phyloP scores from a whole-genome alignment of 1,284 basidiomycete genomes.

The Neotropicomus parvogracilis region DNA sequence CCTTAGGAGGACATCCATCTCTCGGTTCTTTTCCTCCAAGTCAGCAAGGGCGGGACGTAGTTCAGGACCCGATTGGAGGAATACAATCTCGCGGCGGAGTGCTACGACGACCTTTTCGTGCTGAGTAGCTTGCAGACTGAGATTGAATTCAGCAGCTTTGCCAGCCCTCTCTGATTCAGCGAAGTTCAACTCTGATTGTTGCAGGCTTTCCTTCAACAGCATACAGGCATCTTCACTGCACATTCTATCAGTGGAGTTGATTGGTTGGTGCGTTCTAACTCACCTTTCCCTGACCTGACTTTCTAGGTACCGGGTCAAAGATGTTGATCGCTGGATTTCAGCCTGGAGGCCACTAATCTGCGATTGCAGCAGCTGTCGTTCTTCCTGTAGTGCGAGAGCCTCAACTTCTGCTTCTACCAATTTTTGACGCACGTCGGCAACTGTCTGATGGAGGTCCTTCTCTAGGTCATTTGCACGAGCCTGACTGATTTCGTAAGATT shows the following conservation, averaged over 20 bases:
- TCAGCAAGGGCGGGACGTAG: constrained; percentile 53
- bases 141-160: constrained; percentile 60
- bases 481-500: constrained; percentile 17
- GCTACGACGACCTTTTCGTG: constrained; percentile 58
- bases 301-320: constrained; percentile 58
- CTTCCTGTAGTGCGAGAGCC: constrained; percentile 40
- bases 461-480: constrained; percentile 17
- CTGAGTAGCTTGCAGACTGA: constrained; percentile 58
- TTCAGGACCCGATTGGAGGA: constrained; percentile 50
- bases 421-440: constrained; percentile 18
- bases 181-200: constrained; percentile 41
- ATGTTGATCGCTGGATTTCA: constrained; percentile 58
- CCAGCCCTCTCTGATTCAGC: constrained; percentile 53
- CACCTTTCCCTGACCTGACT: constrained; percentile 58
- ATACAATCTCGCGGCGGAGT: constrained; percentile 53
- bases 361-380: constrained; percentile 48
- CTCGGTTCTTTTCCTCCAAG: constrained; percentile 62
- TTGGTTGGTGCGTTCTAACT: constrained; percentile 12
- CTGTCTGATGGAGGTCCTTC: constrained; percentile 22
- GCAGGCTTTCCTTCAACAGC: constrained; percentile 47
- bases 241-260: constrained; percentile 2
- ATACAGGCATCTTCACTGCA: constrained; percentile 47
- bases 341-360: constrained; percentile 57
- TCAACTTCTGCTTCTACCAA: constrained; percentile 24
- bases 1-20: constrained; percentile 68